Percentiles rank a stretch among this genome's conserved stretches.
Evolutionary conservation across 805 yeast genomes (phyloP).

Genomic region (Zygosaccharomyces pseudorouxii): DNA sequence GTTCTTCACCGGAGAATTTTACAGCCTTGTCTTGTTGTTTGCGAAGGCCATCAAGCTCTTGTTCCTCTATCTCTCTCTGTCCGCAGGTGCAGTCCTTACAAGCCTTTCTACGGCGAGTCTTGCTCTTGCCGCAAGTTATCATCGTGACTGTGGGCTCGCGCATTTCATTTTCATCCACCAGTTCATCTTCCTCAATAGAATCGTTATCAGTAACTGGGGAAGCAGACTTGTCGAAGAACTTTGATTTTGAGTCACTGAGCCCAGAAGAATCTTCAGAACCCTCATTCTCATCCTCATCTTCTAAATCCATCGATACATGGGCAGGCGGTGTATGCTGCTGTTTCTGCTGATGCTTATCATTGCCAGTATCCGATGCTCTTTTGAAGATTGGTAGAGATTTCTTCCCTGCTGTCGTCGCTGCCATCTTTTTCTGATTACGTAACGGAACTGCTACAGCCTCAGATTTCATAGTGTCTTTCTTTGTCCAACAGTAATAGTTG

Average conservation of each 20-base stretch:
- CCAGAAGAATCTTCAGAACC: conserved; percentile 35
- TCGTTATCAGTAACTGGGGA: conserved; percentile 44
- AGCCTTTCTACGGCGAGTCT: conserved; percentile 59
- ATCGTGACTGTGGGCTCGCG: conserved; percentile 20
- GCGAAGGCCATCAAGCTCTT: conserved; percentile 38
- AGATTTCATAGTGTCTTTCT: conserved; percentile 40
- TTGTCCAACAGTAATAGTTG: conserved; percentile 47
- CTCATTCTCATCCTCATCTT: conserved; percentile 36
- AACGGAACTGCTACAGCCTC: conserved; percentile 31
- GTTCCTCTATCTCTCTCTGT: conserved; percentile 78
- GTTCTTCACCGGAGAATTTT: conserved; percentile 51
- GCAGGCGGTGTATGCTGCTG: conserved; percentile 11
- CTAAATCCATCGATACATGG: conserved; percentile 33
- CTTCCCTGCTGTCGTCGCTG: conserved; percentile 13
- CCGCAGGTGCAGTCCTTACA: conserved; percentile 99
- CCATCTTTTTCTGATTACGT: conserved; percentile 16
- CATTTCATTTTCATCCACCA: conserved; percentile 41
- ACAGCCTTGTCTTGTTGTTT: conserved; percentile 38
- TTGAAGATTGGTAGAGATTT: conserved; percentile 25
- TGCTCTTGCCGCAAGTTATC: conserved; percentile 32
- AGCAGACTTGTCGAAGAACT: conserved; percentile 46
- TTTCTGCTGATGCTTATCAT: conserved; percentile 22
- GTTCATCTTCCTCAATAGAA: conserved; percentile 54
- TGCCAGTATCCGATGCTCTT: conserved; percentile 26
- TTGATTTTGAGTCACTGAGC: conserved; percentile 42